phyloP scores from a whole-genome alignment of 73 alveolate species.

The Uronychia setigera region DNA sequence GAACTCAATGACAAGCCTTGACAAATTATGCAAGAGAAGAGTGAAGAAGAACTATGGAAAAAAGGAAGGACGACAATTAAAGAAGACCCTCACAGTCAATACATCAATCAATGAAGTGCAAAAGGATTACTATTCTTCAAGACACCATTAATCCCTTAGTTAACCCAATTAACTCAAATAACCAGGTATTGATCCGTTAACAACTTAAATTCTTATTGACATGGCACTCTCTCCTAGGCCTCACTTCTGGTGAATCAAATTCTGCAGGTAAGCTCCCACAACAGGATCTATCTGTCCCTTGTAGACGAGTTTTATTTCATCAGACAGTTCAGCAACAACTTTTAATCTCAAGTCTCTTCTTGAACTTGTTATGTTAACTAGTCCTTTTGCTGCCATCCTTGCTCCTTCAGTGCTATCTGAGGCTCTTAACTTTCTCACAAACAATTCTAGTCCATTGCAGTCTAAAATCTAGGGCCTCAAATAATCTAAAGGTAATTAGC shows the following conservation, averaged over 20 bases:
- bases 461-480: slow-evolving; percentile 76
- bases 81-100: too few relatives aligned
- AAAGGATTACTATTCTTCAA: too few relatives aligned
- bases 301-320: slow-evolving; percentile 74
- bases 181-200: too few relatives aligned
- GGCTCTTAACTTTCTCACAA: slow-evolving; percentile 65
- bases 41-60: too few relatives aligned
- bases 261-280: slow-evolving; percentile 79
- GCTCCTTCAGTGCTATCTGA: slow-evolving; percentile 68
- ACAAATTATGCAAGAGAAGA: too few relatives aligned
- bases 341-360: slow-evolving; percentile 76
- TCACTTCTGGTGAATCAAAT: slow-evolving; percentile 59
- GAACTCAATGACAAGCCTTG: too few relatives aligned
- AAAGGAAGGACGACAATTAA: too few relatives aligned
- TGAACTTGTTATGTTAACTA: slow-evolving; percentile 73
- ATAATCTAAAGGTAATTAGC: slow-evolving; percentile 5
- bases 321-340: slow-evolving; percentile 79
- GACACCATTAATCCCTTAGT: too few relatives aligned
- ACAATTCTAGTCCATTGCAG: slow-evolving; percentile 76
- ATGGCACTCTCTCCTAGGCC: too few relatives aligned
- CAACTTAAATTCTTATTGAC: too few relatives aligned
- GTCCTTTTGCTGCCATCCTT: slow-evolving; percentile 85
- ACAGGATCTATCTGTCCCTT: slow-evolving; percentile 82
- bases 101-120: too few relatives aligned
- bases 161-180: too few relatives aligned